phyloP scores from a whole-genome alignment of 225 moss, liverwort and hornwort species.

The Pleurozium schreberi region DNA sequence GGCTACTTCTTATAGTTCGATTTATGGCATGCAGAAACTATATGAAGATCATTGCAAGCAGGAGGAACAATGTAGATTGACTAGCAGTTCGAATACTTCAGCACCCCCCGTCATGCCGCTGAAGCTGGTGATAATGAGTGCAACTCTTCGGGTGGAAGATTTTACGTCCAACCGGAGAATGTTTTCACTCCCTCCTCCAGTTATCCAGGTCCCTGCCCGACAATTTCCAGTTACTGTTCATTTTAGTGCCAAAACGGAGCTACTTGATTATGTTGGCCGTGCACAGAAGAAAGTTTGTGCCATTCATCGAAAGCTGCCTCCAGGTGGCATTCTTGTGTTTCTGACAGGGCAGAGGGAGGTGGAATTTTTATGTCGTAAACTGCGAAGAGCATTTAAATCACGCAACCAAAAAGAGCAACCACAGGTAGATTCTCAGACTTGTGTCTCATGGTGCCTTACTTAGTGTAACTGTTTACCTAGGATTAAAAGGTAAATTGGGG shows the following conservation, averaged over 20 bases:
- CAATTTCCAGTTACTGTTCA: constrained; percentile 92
- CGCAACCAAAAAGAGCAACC: constrained; percentile 2
- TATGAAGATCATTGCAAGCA: constrained; percentile 29
- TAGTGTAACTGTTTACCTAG: neutral
- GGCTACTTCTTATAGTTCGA: neutral
- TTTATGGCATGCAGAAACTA: constrained; percentile 30
- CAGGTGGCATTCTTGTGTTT: constrained; percentile 97
- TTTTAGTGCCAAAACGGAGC: constrained; percentile 83
- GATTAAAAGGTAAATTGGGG: neutral
- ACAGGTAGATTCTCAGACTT: constrained; percentile 1
- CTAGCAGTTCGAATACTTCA: neutral
- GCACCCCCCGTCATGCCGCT: constrained; percentile 35
- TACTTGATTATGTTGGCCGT: constrained; percentile 72
- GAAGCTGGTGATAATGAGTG: constrained; percentile 97
- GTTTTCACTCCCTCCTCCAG: constrained; percentile 68
- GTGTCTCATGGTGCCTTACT: neutral
- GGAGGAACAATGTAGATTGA: neutral
- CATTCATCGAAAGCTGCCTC: constrained; percentile 85
- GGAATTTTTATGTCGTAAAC: constrained; percentile 67
- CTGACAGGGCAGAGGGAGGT: constrained; percentile 96
- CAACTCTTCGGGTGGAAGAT: constrained; percentile 94
- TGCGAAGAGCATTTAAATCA: constrained; percentile 44
- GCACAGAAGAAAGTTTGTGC: constrained; percentile 87
- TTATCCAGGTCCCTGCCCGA: constrained; percentile 74
- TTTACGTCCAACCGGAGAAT: constrained; percentile 74